Percentiles rank a stretch among this genome's conserved stretches.
phyloP scores from a whole-genome alignment of 768 basidiomycete genomes.

The Leccinellum rugosiceps region DNA sequence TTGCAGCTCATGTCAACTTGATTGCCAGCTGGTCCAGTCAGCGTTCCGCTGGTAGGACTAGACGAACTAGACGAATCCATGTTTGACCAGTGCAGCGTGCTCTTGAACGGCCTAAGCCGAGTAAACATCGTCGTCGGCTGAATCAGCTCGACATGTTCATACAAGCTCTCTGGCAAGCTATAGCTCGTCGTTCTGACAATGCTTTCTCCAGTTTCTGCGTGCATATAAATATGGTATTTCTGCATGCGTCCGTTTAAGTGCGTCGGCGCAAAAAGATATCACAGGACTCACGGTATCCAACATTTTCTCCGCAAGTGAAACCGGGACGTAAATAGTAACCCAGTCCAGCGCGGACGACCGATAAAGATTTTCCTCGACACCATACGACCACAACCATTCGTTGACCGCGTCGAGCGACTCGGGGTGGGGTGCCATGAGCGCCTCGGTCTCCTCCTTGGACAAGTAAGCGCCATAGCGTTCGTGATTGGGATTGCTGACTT shows the following conservation, averaged over 20 bases:
- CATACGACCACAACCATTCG: constrained; percentile 59
- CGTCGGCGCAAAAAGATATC: neutral
- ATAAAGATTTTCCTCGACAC: constrained; percentile 43
- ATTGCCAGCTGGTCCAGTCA: constrained; percentile 32
- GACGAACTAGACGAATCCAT: neutral
- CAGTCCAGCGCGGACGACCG: constrained; percentile 70
- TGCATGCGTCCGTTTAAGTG: constrained; percentile 20
- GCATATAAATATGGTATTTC: constrained; percentile 64
- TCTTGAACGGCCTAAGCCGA: constrained; percentile 41
- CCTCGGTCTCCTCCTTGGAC: constrained; percentile 64
- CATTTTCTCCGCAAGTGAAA: constrained; percentile 63
- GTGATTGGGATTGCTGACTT: constrained; percentile 58
- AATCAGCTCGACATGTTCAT: constrained; percentile 61
- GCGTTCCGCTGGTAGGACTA: constrained; percentile 11
- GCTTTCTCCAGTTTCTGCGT: constrained; percentile 48
- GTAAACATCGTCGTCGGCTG: constrained; percentile 73
- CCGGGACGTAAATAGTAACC: constrained; percentile 57
- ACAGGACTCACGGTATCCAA: constrained; percentile 54
- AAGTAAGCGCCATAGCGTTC: constrained; percentile 53
- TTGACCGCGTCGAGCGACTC: constrained; percentile 52
- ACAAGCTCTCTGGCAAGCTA: constrained; percentile 57
- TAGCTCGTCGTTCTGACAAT: constrained; percentile 65
- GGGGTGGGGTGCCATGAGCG: constrained; percentile 54
- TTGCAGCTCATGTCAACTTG: constrained; percentile 49
- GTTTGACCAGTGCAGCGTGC: constrained; percentile 36